These are phyloP conservation scores for Pseudoperonospora humuli DNA, from an alignment of 352 stramenopile species.

Conservation along the genomic window DNA sequence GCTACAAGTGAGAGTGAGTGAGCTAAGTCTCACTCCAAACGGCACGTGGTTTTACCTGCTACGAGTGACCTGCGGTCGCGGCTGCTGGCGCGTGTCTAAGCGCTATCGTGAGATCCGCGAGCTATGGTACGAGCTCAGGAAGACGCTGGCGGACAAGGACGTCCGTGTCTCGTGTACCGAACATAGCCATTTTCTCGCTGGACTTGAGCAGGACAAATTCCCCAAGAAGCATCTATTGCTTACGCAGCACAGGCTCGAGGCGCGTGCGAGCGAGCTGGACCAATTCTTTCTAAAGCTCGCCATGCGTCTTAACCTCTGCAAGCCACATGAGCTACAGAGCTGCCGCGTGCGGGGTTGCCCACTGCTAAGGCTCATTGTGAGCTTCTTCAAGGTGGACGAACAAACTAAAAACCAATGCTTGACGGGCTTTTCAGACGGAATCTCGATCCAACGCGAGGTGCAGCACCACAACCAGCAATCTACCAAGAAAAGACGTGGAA, in stretches of 20 bases:
- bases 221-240: slow-evolving; percentile 65
- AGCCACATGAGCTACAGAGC: slow-evolving; percentile 28
- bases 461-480: slow-evolving; percentile 21
- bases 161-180: slow-evolving; percentile 30
- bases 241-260: slow-evolving; percentile 56
- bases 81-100: slow-evolving; percentile 43
- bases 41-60: slow-evolving; percentile 65
- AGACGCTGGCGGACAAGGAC: slow-evolving; percentile 22
- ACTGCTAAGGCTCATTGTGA: slow-evolving; percentile 32
- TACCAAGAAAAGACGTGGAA: slow-evolving; percentile 22
- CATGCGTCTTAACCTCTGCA: slow-evolving; percentile 64
- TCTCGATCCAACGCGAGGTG: slow-evolving; percentile 22
- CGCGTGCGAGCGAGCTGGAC: slow-evolving; percentile 42
- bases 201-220: slow-evolving; percentile 65
- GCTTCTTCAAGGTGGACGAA: slow-evolving; percentile 42
- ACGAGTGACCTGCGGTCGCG: slow-evolving; percentile 38
- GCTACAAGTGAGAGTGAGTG: slow-evolving; percentile 43
- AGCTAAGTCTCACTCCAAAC: slow-evolving; percentile 46
- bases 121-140: slow-evolving; percentile 49
- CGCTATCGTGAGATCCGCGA: slow-evolving; percentile 71
- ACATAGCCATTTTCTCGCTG: slow-evolving; percentile 56
- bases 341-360: slow-evolving; percentile 41
- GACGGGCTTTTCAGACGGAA: slow-evolving; percentile 14
- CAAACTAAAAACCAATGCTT: slow-evolving; percentile 8
- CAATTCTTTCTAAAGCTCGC: slow-evolving; percentile 53